Base-by-base conservation (phyloP, 352 stramenopile species). In the Phytopythium delawarense region DNA sequence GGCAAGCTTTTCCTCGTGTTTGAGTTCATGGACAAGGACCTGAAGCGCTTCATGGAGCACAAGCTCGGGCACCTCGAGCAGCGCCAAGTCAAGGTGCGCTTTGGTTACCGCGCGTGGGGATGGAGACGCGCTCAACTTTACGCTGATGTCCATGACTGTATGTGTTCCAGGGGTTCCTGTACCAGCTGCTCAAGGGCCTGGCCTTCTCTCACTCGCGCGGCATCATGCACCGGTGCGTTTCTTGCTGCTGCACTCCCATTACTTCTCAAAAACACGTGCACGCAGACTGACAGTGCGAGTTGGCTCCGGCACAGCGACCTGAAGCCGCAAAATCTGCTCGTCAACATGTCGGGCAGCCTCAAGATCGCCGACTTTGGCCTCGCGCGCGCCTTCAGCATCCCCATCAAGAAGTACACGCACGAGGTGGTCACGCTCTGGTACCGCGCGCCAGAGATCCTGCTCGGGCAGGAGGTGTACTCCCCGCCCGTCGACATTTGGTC, bases 351-450 rank as follows among this genome's bases (percentile, higher is more conserved):
- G 48, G 96, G 96, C 42, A 83, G 87, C 50, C 83, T 99, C 25
- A 99, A 99, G 73, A 96, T 99, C 48, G 96, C 96, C n/a, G 97
- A 99, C 74, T 99, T 99, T 73, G 97, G 97, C 11, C 79, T 99
- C 11, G 97, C 97, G 18, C 78, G 97, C 21, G 96, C 96, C 8
- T 99, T 99, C 69, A 98, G 95, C 70, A 88, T 98, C 40, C 97
- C 97, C 1, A 97, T 99, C 49, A 95, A 98, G 34, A 97, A 97
- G 49, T 95, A 99, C 66, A 99, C 97, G 23, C 97, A 99, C 67
- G 97, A 99, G 70, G 86, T 99, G 37, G 97, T 99, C 8, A 99
- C 97, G 48, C 84, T 99, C 11, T 99, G 97, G 97, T 99, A 99
- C 74, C 91, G 97, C 15, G 92, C 97, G 25, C 97, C 97, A 0